phyloP scores from a whole-genome alignment of 2,329 filamentous ascomycete species.

The Ascochyta pisi region DNA sequence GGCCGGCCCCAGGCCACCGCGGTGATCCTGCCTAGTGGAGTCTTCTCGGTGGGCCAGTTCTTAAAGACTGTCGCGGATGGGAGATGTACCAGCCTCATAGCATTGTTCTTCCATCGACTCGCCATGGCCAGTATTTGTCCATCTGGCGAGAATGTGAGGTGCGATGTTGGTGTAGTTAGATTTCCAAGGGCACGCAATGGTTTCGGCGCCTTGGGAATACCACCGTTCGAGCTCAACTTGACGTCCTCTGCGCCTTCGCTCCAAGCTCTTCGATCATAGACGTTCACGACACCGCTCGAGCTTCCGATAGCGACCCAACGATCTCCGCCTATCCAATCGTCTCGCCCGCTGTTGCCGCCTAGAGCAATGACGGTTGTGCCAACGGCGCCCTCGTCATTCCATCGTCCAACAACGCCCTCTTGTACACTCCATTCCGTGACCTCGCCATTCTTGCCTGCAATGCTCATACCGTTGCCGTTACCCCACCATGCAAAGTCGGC shows the following conservation, averaged over 20 bases:
- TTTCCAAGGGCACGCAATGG: constrained; percentile 81
- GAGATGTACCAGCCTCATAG: constrained; percentile 84
- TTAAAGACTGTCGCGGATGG: constrained; percentile 92
- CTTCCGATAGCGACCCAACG: constrained; percentile 90
- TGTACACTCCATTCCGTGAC: constrained; percentile 86
- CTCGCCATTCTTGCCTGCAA: constrained; percentile 85
- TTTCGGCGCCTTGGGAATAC: constrained; percentile 71
- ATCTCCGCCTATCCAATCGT: constrained; percentile 72
- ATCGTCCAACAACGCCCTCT: constrained; percentile 75
- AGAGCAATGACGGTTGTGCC: constrained; percentile 83
- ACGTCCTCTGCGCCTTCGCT: constrained; percentile 41
- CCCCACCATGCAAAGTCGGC: constrained; percentile 95
- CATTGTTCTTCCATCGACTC: constrained; percentile 86
- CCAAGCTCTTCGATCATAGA: constrained; percentile 83
- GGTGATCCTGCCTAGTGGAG: constrained; percentile 84
- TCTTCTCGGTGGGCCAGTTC: constrained; percentile 95
- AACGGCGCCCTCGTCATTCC: constrained; percentile 89
- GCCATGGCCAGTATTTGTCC: constrained; percentile 88
- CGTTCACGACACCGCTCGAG: constrained; percentile 85
- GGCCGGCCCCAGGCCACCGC: constrained; percentile 56
- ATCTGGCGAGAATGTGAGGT: constrained; percentile 82
- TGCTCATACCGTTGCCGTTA: constrained; percentile 79
- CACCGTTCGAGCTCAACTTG: constrained; percentile 43
- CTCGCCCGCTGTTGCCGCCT: constrained; percentile 71
- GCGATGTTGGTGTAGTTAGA: constrained; percentile 82